phyloP scores from a whole-genome alignment of 1,284 basidiomycete genomes.

The Inonotus obliquus region DNA sequence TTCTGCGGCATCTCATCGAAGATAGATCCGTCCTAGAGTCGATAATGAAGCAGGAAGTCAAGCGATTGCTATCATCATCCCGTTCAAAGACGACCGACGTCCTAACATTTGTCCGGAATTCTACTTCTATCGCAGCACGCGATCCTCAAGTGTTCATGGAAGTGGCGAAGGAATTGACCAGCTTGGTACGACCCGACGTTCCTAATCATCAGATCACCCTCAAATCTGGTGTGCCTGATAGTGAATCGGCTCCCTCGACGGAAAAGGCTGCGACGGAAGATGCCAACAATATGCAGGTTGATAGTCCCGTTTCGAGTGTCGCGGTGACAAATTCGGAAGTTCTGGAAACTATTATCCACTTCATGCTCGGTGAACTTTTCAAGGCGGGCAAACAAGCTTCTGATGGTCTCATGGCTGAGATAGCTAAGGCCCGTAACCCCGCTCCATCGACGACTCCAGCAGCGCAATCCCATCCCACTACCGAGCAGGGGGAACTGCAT shows the following conservation, averaged over 20 bases:
- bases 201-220: slow-evolving; percentile 61
- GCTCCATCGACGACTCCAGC: slow-evolving; percentile 13
- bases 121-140: slow-evolving; percentile 78
- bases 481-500: background rate
- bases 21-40: slow-evolving; percentile 60
- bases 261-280: slow-evolving; percentile 24
- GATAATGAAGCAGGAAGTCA: slow-evolving; percentile 82
- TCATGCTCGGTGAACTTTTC: slow-evolving; percentile 70
- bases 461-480: background rate
- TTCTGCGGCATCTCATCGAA: slow-evolving; percentile 90
- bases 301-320: slow-evolving; percentile 34
- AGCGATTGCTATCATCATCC: slow-evolving; percentile 67
- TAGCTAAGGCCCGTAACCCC: slow-evolving; percentile 16
- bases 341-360: slow-evolving; percentile 66
- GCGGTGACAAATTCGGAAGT: slow-evolving; percentile 37
- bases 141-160: slow-evolving; percentile 78
- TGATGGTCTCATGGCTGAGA: slow-evolving; percentile 25
- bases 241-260: slow-evolving; percentile 24
- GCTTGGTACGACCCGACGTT: slow-evolving; percentile 64
- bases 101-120: slow-evolving; percentile 69
- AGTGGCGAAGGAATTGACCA: slow-evolving; percentile 65
- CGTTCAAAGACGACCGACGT: slow-evolving; percentile 72
- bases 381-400: slow-evolving; percentile 45
- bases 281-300: slow-evolving; percentile 56
- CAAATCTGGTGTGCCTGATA: slow-evolving; percentile 31